A percentile compares a stretch with the other conserved stretches of the same genome.
Evolutionary conservation across 306 rosid species (phyloP).

Genomic region (Pyrus bretschneideri): DNA sequence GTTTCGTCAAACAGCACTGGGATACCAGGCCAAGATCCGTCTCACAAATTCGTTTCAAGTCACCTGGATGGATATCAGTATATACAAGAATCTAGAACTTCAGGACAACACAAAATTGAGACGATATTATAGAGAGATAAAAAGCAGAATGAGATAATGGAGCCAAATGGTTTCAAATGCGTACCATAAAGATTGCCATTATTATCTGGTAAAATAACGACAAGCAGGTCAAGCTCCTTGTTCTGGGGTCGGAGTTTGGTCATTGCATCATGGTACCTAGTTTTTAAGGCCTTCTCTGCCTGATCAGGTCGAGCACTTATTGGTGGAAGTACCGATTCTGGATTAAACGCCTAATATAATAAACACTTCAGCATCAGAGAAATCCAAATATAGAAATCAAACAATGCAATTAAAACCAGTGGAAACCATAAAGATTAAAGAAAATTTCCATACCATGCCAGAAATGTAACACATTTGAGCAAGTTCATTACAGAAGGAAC

Average conservation of each 20-base stretch:
- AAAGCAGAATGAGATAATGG: background rate
- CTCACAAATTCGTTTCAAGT: slow-evolving; percentile 84
- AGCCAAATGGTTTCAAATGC: background rate
- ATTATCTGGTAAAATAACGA: slow-evolving; percentile 86
- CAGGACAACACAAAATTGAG: background rate
- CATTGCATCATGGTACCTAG: slow-evolving; percentile 73
- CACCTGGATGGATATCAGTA: slow-evolving; percentile 48
- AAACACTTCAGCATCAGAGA: background rate
- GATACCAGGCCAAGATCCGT: slow-evolving; percentile 94
- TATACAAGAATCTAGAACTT: background rate
- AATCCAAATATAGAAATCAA: background rate
- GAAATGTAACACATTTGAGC: slow-evolving; percentile 84
- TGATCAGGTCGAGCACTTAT: slow-evolving; percentile 72
- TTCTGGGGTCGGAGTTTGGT: slow-evolving; percentile 36
- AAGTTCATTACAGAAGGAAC: slow-evolving; percentile 72
- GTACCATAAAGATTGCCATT: slow-evolving; percentile 95
- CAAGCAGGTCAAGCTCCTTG: slow-evolving; percentile 79
- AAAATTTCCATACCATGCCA: slow-evolving; percentile 65
- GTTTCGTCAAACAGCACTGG: slow-evolving; percentile 87
- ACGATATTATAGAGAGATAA: background rate
- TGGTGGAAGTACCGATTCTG: slow-evolving; percentile 73
- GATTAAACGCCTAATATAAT: slow-evolving; percentile 49
- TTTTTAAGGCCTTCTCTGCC: slow-evolving; percentile 73
- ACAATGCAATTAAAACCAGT: background rate
- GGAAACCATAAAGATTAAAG: background rate